Evolutionary conservation across 176 grass and related monocot genomes (phyloP).

Genomic region (Eragrostis nindensis): DNA sequence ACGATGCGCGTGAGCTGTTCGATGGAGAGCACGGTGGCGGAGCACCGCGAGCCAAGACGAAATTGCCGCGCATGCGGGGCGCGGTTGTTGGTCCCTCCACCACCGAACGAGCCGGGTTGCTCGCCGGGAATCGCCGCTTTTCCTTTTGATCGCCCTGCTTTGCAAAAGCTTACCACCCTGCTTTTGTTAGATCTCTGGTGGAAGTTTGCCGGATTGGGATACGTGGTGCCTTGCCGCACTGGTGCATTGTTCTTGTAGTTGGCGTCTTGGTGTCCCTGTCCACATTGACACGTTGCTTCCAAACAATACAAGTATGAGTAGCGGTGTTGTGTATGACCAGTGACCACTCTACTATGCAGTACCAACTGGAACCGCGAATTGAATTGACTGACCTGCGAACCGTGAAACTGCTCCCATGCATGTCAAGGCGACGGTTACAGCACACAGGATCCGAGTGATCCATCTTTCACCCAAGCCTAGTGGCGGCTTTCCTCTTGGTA

Average conservation of each 20-base stretch:
- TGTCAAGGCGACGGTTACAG: neutral
- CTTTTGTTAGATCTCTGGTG: neutral
- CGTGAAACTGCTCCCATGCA: neutral
- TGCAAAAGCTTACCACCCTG: neutral
- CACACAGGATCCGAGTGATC: neutral
- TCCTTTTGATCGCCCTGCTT: neutral
- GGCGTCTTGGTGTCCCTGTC: neutral
- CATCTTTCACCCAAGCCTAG: neutral
- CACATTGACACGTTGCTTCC: neutral
- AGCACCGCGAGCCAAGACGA: too few species aligned
- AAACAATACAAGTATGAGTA: too few species aligned
- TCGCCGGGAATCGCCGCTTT: neutral
- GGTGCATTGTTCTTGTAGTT: too few species aligned
- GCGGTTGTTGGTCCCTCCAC: neutral
- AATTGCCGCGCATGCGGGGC: neutral
- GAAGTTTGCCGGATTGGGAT: neutral
- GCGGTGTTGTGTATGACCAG: too few species aligned
- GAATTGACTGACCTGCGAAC: conserved; percentile 13
- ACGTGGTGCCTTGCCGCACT: neutral
- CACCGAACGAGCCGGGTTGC: neutral
- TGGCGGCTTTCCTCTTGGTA: neutral
- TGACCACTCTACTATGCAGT: too few species aligned
- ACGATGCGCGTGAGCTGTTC: too few species aligned
- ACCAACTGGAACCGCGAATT: too few species aligned
- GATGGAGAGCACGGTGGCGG: too few species aligned